Percentiles rank a stretch among this genome's conserved stretches.
These are phyloP conservation scores for Edaphochlamys debaryana DNA, from an alignment of 139 green algal genomes.

Conservation along the genomic window DNA sequence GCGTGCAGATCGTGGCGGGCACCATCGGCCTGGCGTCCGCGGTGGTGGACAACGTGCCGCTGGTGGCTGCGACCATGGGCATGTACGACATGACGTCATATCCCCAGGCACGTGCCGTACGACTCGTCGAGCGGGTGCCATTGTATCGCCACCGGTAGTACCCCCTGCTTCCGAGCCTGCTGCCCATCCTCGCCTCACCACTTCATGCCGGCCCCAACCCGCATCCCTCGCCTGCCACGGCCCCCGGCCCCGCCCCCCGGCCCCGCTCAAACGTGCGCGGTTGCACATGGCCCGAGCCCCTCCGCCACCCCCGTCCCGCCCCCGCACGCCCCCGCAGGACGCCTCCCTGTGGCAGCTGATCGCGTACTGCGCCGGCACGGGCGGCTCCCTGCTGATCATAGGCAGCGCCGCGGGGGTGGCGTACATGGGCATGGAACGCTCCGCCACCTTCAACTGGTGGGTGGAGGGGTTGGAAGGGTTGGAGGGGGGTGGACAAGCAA, in stretches of 20 bases:
- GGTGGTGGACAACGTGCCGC: slow-evolving; percentile 83
- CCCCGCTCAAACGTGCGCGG: no score
- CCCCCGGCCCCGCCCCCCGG: no score
- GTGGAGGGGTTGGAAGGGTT: no score
- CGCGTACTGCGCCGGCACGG: slow-evolving; percentile 74
- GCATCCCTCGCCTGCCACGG: no score
- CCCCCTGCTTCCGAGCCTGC: no score
- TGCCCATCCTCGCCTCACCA: no score
- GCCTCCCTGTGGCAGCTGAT: slow-evolving; percentile 59
- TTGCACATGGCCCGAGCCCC: no score
- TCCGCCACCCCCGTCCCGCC: no score
- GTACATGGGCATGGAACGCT: slow-evolving; percentile 78
- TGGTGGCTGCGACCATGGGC: slow-evolving; percentile 82
- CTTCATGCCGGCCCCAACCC: no score
- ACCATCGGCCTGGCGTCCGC: slow-evolving; percentile 73
- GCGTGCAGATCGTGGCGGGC: slow-evolving; percentile 62
- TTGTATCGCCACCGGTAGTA: no score
- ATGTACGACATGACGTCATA: slow-evolving; percentile 69
- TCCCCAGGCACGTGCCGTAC: slow-evolving; percentile 28
- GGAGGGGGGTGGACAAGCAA: no score
- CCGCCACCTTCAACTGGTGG: slow-evolving; percentile 74
- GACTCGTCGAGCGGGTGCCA: no score
- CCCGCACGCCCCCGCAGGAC: slow-evolving; percentile 30
- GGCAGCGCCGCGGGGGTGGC: slow-evolving; percentile 76
- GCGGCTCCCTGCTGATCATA: slow-evolving; percentile 82